These are phyloP conservation scores for Phytophthora idaei DNA, from an alignment of 352 stramenopile species.

Conservation along the genomic window DNA sequence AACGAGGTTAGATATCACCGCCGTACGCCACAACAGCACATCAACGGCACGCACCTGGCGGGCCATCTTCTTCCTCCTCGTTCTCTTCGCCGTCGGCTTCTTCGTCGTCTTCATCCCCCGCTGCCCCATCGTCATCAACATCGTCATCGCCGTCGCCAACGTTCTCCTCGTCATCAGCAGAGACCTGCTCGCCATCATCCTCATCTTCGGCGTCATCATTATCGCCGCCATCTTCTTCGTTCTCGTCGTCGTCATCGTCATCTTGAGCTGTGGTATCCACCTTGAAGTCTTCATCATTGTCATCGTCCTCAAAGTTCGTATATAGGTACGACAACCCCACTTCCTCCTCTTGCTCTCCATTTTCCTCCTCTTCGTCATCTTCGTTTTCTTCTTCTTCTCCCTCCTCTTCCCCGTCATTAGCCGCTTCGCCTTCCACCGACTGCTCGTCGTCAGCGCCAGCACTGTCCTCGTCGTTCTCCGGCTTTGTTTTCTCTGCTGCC, in stretches of 20 bases:
- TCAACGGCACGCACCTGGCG: conserved; percentile 45
- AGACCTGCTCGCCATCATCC: conserved; percentile 26
- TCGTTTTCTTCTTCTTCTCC: conserved; percentile 32
- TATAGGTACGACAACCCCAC: conserved; percentile 72
- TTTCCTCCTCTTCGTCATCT: conserved; percentile 19
- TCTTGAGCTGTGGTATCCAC: conserved; percentile 37
- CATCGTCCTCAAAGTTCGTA: conserved; percentile 65
- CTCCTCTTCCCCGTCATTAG: conserved; percentile 34
- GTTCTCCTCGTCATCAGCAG: conserved; percentile 46
- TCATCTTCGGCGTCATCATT: conserved; percentile 32
- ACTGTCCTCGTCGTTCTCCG: conserved; percentile 36
- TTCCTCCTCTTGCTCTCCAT: conserved; percentile 44
- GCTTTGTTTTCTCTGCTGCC: conserved; percentile 36
- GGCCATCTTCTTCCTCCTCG: conserved; percentile 42
- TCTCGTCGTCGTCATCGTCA: conserved; percentile 57
- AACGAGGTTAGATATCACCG: conserved; percentile 4
- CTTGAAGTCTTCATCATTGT: conserved; percentile 48
- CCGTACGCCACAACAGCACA: background rate
- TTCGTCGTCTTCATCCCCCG: background rate
- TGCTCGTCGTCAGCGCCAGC: conserved; percentile 35
- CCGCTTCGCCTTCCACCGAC: conserved; percentile 43
- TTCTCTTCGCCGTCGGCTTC: conserved; percentile 14
- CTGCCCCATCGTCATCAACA: conserved; percentile 14
- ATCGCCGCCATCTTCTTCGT: conserved; percentile 36
- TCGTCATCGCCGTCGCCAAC: conserved; percentile 39